A percentile compares a stretch with the other conserved stretches of the same genome.
phyloP scores from a whole-genome alignment of 495 filamentous ascomycete genomes.

The Hypoxylon lienhwacheense region DNA sequence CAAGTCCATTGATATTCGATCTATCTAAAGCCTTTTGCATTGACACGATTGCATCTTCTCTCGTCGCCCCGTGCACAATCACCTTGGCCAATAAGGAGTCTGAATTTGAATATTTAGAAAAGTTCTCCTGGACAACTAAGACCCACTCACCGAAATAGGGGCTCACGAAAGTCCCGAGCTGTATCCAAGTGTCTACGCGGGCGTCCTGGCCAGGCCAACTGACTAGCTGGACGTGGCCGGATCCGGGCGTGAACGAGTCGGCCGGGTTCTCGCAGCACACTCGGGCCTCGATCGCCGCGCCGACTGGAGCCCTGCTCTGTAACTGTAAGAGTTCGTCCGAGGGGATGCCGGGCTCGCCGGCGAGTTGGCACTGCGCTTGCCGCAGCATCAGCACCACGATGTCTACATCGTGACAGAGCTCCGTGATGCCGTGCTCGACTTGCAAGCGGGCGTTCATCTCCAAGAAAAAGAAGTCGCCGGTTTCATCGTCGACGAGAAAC shows the following conservation, averaged over 20 bases:
- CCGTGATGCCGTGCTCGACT: slow-evolving; percentile 68
- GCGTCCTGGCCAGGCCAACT: slow-evolving; percentile 49
- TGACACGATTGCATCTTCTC: slow-evolving; percentile 48
- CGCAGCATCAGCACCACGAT: slow-evolving; percentile 54
- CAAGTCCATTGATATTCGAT: slow-evolving; percentile 56
- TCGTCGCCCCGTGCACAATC: slow-evolving; percentile 53
- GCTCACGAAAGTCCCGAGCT: slow-evolving; percentile 55
- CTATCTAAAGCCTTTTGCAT: slow-evolving; percentile 47
- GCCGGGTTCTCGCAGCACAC: slow-evolving; percentile 65
- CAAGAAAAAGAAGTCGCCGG: slow-evolving; percentile 63
- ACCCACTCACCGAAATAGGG: slow-evolving; percentile 53
- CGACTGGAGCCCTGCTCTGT: slow-evolving; percentile 8
- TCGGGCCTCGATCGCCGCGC: slow-evolving; percentile 58
- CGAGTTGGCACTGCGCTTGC: slow-evolving; percentile 31
- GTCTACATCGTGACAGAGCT: slow-evolving; percentile 61
- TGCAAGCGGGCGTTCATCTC: slow-evolving; percentile 71
- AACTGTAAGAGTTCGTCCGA: slow-evolving; percentile 13
- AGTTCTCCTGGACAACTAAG: background rate
- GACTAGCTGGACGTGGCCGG: slow-evolving; percentile 60
- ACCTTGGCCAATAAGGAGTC: slow-evolving; percentile 66
- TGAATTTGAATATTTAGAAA: slow-evolving; percentile 13
- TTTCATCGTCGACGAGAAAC: slow-evolving; percentile 63
- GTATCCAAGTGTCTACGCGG: slow-evolving; percentile 66
- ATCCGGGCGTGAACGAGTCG: slow-evolving; percentile 58
- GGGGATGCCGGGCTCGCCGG: slow-evolving; percentile 18